A percentile compares a stretch with the other conserved stretches of the same genome.
Evolutionary conservation across 2,329 filamentous ascomycete genomes (phyloP).

Genomic region (Aspergillus caelatus): DNA sequence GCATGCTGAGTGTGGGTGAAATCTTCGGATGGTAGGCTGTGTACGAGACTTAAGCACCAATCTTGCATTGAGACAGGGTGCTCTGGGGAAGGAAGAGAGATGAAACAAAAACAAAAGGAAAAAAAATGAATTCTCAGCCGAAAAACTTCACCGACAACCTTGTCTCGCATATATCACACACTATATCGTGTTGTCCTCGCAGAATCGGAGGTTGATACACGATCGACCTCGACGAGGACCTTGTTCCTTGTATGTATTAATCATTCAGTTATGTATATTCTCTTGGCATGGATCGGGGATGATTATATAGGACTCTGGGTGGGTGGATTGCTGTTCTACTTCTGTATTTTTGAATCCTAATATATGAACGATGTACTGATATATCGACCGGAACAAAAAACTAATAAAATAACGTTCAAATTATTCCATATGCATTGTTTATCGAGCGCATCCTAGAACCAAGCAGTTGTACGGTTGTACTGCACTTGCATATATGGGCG

Average conservation of each 20-base stretch:
- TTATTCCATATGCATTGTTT: not conserved
- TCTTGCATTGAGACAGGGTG: not conserved
- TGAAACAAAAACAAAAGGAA: not conserved
- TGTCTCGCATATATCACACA: not conserved
- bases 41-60: too few species aligned
- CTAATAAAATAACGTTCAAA: not conserved
- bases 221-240: not conserved
- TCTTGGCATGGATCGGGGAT: not conserved
- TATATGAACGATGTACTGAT: slow-evolving; percentile 1
- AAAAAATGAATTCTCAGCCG: not conserved
- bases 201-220: not conserved
- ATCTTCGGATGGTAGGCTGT: slow-evolving; percentile 76
- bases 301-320: not conserved
- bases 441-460: too few species aligned
- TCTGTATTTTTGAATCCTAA: not conserved
- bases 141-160: not conserved
- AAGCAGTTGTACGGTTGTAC: not conserved
- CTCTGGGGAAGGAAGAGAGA: not conserved
- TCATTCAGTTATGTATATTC: slow-evolving; percentile 3
- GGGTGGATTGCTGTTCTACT: not conserved
- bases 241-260: slow-evolving; percentile 5
- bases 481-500: not conserved
- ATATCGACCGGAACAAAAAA: slow-evolving; percentile 2
- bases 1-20: slow-evolving; percentile 76
- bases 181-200: not conserved